Conservation (phyloP, 192 early-diverging fungal species). For the Backusella psychrophila region DNA sequence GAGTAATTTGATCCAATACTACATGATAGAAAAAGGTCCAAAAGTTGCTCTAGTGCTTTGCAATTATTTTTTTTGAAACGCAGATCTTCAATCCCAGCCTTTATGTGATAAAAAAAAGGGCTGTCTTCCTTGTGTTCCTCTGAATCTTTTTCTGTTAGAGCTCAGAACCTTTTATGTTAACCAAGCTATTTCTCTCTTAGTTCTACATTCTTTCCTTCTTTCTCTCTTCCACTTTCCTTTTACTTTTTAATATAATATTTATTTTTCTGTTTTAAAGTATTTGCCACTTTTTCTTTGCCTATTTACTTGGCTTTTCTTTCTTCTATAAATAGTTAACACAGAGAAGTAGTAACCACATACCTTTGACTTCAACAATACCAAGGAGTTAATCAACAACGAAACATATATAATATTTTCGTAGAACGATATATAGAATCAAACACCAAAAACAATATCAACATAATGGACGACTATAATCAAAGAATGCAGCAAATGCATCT, state of each 20-base stretch:
- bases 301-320: not conserved
- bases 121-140: not conserved
- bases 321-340: not conserved
- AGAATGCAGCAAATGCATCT: constrained; percentile 9
- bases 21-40: not conserved
- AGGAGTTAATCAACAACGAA: not conserved
- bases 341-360: not conserved
- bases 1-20: constrained; percentile 14
- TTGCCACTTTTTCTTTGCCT: not conserved
- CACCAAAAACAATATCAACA: not conserved
- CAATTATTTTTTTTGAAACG: not conserved
- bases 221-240: not conserved
- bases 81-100: constrained; percentile 2
- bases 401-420: not conserved
- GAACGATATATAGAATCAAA: not conserved
- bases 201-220: not conserved
- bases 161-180: not conserved
- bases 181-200: constrained; percentile 1
- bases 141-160: constrained; percentile 2
- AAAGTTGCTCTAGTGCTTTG: not conserved
- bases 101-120: not conserved
- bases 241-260: not conserved
- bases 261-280: not conserved
- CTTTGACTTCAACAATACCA: not conserved
- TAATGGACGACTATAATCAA: not conserved